Conservation (phyloP, 495 filamentous ascomycete species). For the Penicillium lividum region DNA sequence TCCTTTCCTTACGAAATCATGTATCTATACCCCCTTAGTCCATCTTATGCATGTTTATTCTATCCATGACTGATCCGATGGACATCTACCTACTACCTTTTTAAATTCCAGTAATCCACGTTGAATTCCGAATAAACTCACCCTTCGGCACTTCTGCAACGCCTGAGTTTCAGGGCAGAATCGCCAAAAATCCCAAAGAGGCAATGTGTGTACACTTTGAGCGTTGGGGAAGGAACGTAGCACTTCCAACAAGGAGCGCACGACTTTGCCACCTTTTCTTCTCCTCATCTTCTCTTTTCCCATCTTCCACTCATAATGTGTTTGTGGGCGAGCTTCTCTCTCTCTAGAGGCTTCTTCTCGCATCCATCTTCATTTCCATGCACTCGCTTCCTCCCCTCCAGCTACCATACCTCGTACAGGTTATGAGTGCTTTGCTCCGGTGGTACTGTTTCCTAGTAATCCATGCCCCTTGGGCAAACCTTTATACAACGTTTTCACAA, state of each 20-base stretch:
- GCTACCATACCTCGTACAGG: too few relatives aligned
- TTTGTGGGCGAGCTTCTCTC: too few relatives aligned
- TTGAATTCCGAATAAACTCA: not conserved
- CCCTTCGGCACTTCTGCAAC: not conserved
- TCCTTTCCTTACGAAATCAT: slow-evolving; percentile 33
- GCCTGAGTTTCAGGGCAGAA: not conserved
- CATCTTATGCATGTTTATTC: not conserved
- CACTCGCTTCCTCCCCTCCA: not conserved
- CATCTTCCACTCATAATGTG: too few relatives aligned
- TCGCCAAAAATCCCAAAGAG: not conserved
- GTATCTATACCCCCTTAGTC: slow-evolving; percentile 33
- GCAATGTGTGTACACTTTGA: not conserved
- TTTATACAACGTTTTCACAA: too few relatives aligned
- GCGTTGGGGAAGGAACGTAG: not conserved
- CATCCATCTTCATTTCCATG: not conserved
- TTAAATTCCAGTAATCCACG: not conserved
- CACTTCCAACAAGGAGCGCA: not conserved
- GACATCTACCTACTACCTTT: not conserved
- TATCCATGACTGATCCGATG: not conserved
- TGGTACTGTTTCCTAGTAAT: too few relatives aligned
- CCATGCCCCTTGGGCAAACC: too few relatives aligned
- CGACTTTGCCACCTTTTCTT: not conserved
- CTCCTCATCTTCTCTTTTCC: not conserved
- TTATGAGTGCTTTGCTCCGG: too few relatives aligned
- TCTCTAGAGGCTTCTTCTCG: not conserved